phyloP scores from a whole-genome alignment of 2,329 filamentous ascomycete genomes.

The Verticillium nonalfalfae region DNA sequence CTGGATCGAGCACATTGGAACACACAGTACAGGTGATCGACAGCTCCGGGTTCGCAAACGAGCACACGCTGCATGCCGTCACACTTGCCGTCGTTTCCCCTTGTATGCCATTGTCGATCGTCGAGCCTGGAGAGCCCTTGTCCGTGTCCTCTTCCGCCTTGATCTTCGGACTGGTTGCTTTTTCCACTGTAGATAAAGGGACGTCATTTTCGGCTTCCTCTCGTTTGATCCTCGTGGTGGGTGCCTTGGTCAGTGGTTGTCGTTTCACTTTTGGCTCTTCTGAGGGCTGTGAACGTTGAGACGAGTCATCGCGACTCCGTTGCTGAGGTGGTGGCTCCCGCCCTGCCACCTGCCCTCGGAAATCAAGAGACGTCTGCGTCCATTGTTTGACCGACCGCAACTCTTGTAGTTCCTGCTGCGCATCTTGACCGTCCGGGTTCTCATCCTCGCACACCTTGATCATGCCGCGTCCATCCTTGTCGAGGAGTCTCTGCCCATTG shows the following conservation, averaged over 20 bases:
- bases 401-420: conserved; percentile 60
- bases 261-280: neutral
- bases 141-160: neutral
- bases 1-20: conserved; percentile 58
- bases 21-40: conserved; percentile 62
- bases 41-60: conserved; percentile 50
- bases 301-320: neutral
- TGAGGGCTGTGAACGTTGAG: neutral
- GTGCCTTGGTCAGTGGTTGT: conserved; percentile 1
- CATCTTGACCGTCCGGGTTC: conserved; percentile 45
- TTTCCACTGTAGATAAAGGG: neutral
- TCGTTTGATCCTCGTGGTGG: conserved; percentile 1
- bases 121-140: neutral
- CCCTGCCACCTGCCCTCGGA: neutral
- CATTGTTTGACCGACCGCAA: conserved; percentile 36
- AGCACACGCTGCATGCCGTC: conserved; percentile 56
- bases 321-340: neutral
- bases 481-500: conserved; percentile 58
- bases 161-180: neutral
- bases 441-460: conserved; percentile 72
- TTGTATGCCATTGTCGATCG: neutral
- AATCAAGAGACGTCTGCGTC: conserved; percentile 9
- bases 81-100: neutral
- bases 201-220: conserved; percentile 1
- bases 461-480: conserved; percentile 60